phyloP scores from a whole-genome alignment of 345 rosid genomes.

The Eucalyptus sp. region DNA sequence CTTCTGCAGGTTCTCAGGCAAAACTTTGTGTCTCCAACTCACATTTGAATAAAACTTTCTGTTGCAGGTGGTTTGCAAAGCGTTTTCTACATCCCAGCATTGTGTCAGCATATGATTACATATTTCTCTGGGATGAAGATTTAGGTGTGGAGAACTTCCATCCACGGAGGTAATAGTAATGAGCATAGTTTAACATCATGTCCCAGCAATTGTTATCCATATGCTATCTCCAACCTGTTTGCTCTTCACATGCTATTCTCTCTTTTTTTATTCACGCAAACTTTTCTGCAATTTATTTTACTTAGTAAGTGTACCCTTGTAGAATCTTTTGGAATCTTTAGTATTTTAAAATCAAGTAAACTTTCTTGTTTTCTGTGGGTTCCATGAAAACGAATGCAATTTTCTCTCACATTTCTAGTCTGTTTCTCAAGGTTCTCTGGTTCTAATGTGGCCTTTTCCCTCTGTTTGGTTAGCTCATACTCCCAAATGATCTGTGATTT shows the following conservation, averaged over 20 bases:
- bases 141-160: constrained; percentile 74
- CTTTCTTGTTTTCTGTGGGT: not conserved
- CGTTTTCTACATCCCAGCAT: constrained; percentile 93
- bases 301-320: not conserved
- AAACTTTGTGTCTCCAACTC: not conserved
- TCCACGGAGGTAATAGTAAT: constrained; percentile 45
- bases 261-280: not conserved
- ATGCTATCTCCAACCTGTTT: not conserved
- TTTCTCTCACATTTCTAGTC: not conserved
- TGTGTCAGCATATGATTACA: constrained; percentile 69
- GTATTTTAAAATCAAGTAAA: not conserved
- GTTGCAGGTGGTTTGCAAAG: constrained; percentile 94
- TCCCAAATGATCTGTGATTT: not conserved
- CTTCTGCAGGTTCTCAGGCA: not conserved
- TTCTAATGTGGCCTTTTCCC: not conserved
- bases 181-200: not conserved
- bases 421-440: not conserved
- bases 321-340: not conserved
- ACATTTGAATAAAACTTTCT: not conserved
- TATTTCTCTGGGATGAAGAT: constrained; percentile 99
- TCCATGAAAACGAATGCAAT: not conserved
- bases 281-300: not conserved
- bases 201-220: not conserved
- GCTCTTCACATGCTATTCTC: not conserved
- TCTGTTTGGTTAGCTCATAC: not conserved